Base-by-base conservation (phyloP, 208 protist species). In the Acanthamoeba triangularis region DNA sequence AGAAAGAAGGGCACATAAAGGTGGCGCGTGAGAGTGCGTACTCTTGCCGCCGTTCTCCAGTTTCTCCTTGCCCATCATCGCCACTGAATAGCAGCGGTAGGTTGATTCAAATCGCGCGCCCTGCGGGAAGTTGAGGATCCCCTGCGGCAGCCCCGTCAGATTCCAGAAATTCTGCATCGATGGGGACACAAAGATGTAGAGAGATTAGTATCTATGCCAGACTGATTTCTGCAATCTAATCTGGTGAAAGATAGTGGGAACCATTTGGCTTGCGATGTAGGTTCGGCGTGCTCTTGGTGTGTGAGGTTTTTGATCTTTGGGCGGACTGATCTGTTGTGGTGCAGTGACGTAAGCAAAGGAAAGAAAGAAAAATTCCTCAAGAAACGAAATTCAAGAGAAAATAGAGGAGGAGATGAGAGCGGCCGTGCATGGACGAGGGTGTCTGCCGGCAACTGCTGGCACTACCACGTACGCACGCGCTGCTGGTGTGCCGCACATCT, bases 1-100 rank as follows among this genome's bases (percentile, higher is more conserved):
- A 18, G 59, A 30, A 7, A 16, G 14, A 69, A 69, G 33, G 28
- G 20, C 20, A 14, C 4, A 54, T n/a, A 63, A 90, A 0, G 47
- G 1, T 28, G 18, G 18, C 11, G 47, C 1, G 47, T 1, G 44
- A 28, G 41, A 25, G 8, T 44, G 41, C n/a, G 84, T 67, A 91
- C 84, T 91, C 44, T 91, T 91, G 49, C 84, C 84, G 25, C 84
- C 84, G 59, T 91, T 91, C 44, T 91, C 84, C 18, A 91, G 84
- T 67, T 91, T n/a, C 35, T 91, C 84, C n/a, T 69, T 61, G 59
- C n/a, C n/a, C 84, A 91, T 49, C 44, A 69, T 49, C 18, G 84
- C 84, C 84, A 91, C 84, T 3, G 84, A 91, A 30, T 91, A 49
- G 52, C 52, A 59, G 33, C 84, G 44, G 52, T 91, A 91, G 23